phyloP scores from a whole-genome alignment of 345 rosid species.

The Erysimum cheiranthoides region DNA sequence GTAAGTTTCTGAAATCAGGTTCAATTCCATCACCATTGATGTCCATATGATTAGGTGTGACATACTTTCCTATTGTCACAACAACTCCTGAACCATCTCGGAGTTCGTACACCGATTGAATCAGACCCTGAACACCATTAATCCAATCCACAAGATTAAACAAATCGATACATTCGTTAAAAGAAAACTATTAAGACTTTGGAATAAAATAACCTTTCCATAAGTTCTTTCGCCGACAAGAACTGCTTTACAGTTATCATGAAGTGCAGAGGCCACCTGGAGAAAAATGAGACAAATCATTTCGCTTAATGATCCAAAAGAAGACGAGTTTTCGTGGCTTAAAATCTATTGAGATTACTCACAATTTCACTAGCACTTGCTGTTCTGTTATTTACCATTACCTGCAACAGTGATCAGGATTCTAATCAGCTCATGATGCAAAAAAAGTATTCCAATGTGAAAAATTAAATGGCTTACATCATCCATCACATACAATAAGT shows the following conservation, averaged over 20 bases:
- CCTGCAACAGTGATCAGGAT: conserved; percentile 51
- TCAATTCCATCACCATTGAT: conserved; percentile 94
- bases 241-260: conserved; percentile 96
- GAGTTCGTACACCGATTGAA: conserved; percentile 91
- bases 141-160: conserved; percentile 4
- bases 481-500: conserved; percentile 67
- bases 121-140: conserved; percentile 65
- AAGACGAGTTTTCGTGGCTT: not conserved
- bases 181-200: not conserved
- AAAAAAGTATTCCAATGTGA: not conserved
- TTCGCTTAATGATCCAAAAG: conserved; percentile 1
- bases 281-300: conserved; percentile 21
- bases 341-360: conserved; percentile 40
- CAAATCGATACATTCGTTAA: not conserved
- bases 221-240: conserved; percentile 92
- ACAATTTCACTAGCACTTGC: conserved; percentile 99
- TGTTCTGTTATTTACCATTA: conserved; percentile 88
- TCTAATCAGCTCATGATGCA: conserved; percentile 16
- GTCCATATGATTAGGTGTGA: conserved; percentile 87
- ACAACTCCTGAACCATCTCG: conserved; percentile 92
- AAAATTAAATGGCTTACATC: conserved; percentile 39
- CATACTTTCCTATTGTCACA: conserved; percentile 85
- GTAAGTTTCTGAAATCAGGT: conserved; percentile 70
- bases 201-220: conserved; percentile 68
- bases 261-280: conserved; percentile 98